Percentiles rank a stretch among this genome's conserved stretches.
phyloP scores from a whole-genome alignment of 306 rosid species.

The Sicyos edulis region DNA sequence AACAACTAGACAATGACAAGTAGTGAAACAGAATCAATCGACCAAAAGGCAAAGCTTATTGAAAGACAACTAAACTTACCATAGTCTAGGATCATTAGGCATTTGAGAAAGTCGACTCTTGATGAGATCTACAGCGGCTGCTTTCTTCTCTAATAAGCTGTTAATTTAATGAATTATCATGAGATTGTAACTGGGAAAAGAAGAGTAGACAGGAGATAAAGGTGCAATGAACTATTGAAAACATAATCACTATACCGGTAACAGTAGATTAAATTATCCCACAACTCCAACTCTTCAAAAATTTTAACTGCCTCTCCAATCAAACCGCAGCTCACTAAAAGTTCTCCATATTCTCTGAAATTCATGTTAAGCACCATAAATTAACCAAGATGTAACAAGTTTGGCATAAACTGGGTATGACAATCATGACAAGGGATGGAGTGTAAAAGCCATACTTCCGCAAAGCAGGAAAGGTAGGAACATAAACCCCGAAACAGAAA shows the following conservation, averaged over 20 bases:
- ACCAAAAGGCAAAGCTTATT: background rate
- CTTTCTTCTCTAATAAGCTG: slow-evolving; percentile 87
- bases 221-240: slow-evolving; percentile 15
- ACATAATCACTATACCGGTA: slow-evolving; percentile 51
- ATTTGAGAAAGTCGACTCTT: slow-evolving; percentile 63
- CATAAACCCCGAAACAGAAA: slow-evolving; percentile 51
- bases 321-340: slow-evolving; percentile 79
- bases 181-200: slow-evolving; percentile 12
- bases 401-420: background rate
- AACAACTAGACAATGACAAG: background rate
- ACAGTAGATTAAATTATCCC: slow-evolving; percentile 90
- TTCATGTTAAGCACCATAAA: slow-evolving; percentile 1
- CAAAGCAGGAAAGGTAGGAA: slow-evolving; percentile 75
- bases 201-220: slow-evolving; percentile 1
- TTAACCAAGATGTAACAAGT: background rate
- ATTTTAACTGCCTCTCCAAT: slow-evolving; percentile 82
- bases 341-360: slow-evolving; percentile 87
- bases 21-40: background rate
- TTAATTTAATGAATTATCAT: slow-evolving; percentile 26
- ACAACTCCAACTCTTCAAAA: slow-evolving; percentile 89
- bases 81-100: slow-evolving; percentile 82
- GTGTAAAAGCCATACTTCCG: slow-evolving; percentile 47
- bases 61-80: slow-evolving; percentile 43
- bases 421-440: slow-evolving; percentile 21
- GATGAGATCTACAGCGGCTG: slow-evolving; percentile 93